phyloP scores from a whole-genome alignment of 768 basidiomycete genomes.

The Crucibulum laeve region DNA sequence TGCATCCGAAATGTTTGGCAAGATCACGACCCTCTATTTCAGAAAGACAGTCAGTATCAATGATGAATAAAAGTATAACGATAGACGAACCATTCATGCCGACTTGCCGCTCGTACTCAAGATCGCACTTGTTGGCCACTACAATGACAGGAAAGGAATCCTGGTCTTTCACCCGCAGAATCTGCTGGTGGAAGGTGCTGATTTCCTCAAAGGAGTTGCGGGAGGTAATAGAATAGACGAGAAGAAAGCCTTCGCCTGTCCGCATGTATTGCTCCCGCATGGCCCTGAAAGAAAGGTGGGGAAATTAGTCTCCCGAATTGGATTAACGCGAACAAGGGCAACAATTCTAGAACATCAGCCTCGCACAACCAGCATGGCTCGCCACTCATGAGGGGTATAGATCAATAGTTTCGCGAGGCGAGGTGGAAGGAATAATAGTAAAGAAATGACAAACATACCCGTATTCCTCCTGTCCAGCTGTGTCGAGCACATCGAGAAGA shows the following conservation, averaged over 20 bases:
- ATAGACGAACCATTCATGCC: conserved; percentile 78
- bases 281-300: conserved; percentile 53
- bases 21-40: conserved; percentile 90
- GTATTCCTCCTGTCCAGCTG: conserved; percentile 98
- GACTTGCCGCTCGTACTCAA: conserved; percentile 95
- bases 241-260: conserved; percentile 95
- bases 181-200: conserved; percentile 92
- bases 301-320: conserved; percentile 1
- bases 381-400: too few relatives aligned
- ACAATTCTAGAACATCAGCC: conserved; percentile 1
- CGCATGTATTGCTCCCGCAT: conserved; percentile 99
- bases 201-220: conserved; percentile 98
- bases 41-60: neutral
- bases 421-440: neutral
- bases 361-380: too few relatives aligned
- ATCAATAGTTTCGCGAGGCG: too few relatives aligned
- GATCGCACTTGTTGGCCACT: conserved; percentile 97
- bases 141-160: conserved; percentile 94
- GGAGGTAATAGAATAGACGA: conserved; percentile 98
- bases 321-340: conserved; percentile 1
- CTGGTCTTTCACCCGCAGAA: conserved; percentile 94
- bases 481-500: conserved; percentile 93
- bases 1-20: conserved; percentile 91
- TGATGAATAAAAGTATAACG: neutral
- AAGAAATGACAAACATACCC: conserved; percentile 51